Evolutionary conservation across 2,329 filamentous ascomycete genomes (phyloP).

Genomic region (Colletotrichum sp.): DNA sequence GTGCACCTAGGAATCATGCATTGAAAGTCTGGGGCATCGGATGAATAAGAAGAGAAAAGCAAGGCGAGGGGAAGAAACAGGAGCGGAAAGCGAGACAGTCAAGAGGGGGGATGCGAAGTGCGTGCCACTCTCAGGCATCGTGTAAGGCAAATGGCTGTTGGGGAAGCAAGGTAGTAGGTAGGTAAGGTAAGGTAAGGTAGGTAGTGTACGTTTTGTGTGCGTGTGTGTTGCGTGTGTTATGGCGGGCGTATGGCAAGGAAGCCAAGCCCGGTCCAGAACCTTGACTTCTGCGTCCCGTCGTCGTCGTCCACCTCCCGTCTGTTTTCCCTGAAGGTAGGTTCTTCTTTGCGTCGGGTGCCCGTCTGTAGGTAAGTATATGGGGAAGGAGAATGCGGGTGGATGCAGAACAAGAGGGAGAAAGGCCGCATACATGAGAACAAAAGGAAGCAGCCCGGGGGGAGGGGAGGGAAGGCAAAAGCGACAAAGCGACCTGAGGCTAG

Average conservation of each 20-base stretch:
- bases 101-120: not conserved
- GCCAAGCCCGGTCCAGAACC: conserved; percentile 16
- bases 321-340: not conserved
- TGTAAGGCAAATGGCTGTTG: not conserved
- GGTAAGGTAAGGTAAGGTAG: not conserved
- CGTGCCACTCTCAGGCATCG: conserved; percentile 7
- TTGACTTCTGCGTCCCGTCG: not conserved
- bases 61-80: not conserved
- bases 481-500: not conserved
- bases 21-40: not conserved
- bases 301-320: not conserved
- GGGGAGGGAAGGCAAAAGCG: not conserved
- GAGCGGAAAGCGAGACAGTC: not conserved
- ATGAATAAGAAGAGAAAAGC: not conserved
- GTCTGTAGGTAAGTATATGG: not conserved
- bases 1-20: not conserved
- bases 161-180: not conserved
- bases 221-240: not conserved
- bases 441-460: not conserved
- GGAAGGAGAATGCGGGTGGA: not conserved
- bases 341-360: not conserved
- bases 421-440: not conserved
- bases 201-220: not conserved
- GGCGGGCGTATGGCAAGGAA: not conserved
- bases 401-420: not conserved